phyloP scores from a whole-genome alignment of 768 basidiomycete species.

The Panaeolus cyanescens region DNA sequence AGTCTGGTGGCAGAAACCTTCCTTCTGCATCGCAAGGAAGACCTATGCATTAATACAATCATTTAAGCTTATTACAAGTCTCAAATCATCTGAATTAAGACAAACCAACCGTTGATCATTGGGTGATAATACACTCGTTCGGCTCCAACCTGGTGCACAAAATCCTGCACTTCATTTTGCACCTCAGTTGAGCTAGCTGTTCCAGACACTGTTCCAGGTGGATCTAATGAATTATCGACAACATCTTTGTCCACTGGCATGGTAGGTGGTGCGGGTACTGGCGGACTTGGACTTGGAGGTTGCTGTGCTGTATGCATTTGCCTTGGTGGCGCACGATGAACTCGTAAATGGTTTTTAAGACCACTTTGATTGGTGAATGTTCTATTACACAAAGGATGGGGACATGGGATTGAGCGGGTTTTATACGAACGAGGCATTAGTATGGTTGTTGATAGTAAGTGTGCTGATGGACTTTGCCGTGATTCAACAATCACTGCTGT shows the following conservation, averaged over 20 bases:
- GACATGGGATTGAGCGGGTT: neutral
- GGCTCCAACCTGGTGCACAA: too few species aligned
- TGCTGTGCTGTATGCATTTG: neutral
- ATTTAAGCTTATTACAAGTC: too few species aligned
- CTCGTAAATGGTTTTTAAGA: neutral
- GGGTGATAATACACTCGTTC: constrained; percentile 2
- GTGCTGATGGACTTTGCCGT: too few species aligned
- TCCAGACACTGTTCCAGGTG: neutral
- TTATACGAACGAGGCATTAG: neutral
- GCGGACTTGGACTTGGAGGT: neutral
- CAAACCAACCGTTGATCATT: constrained; percentile 4
- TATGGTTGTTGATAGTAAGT: too few species aligned
- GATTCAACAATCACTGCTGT: too few species aligned
- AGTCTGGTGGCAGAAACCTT: neutral
- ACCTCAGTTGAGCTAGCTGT: neutral
- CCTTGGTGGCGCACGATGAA: neutral
- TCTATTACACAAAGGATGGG: neutral
- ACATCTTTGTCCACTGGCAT: too few species aligned
- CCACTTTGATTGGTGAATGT: neutral
- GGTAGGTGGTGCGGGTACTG: too few species aligned
- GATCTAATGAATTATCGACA: neutral
- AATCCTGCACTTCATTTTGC: too few species aligned
- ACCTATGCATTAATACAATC: neutral
- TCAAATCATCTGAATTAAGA: neutral
- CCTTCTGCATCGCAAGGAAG: constrained; percentile 1